Conservation (phyloP, 148 eudicot genomes). For the Amaranthus hypochondriacus region DNA sequence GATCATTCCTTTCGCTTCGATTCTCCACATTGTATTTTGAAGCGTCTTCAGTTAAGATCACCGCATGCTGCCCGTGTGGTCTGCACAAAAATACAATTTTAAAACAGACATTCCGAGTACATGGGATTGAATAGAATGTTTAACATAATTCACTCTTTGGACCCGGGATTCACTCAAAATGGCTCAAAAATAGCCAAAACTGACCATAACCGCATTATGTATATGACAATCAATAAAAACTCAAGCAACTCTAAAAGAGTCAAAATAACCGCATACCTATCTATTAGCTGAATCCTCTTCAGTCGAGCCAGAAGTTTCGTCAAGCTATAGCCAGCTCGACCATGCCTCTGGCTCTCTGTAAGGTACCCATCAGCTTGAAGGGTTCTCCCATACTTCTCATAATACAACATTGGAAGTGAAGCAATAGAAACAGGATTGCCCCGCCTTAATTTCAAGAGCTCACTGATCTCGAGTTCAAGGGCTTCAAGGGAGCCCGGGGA, state of each 20-base stretch:
- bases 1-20: conserved; percentile 45
- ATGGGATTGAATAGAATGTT: background rate
- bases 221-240: background rate
- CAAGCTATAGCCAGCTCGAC: conserved; percentile 62
- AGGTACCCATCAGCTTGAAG: conserved; percentile 66
- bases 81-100: conserved; percentile 25
- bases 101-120: background rate
- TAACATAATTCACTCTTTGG: background rate
- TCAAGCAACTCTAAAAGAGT: background rate
- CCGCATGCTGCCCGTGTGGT: conserved; percentile 59
- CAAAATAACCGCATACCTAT: conserved; percentile 27
- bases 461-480: conserved; percentile 46
- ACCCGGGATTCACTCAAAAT: too few relatives aligned
- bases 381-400: conserved; percentile 42
- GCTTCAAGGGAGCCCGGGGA: conserved; percentile 44
- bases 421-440: conserved; percentile 51
- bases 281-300: conserved; percentile 42
- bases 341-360: conserved; percentile 71
- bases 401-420: conserved; percentile 49
- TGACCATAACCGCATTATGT: too few relatives aligned
- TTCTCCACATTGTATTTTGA: conserved; percentile 36
- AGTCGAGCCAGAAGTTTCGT: conserved; percentile 57
- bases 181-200: too few relatives aligned
- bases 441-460: conserved; percentile 43
- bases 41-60: conserved; percentile 57